Evolutionary conservation across 2,329 filamentous ascomycete species (phyloP).

Genomic region (Microdochium nivale): DNA sequence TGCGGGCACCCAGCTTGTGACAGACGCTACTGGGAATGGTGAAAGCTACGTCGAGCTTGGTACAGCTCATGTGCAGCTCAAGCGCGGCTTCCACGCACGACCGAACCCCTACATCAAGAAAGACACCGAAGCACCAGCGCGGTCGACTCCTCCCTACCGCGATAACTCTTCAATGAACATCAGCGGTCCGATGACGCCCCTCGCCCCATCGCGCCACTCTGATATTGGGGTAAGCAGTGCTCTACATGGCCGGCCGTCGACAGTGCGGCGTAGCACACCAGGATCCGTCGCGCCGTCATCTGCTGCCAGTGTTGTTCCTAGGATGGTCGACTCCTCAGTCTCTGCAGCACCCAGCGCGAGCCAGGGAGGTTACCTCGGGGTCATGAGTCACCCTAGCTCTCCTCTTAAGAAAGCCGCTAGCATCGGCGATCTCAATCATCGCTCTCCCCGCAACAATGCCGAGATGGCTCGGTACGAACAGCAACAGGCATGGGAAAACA

Average conservation of each 20-base stretch:
- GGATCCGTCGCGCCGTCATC: slow-evolving; percentile 7
- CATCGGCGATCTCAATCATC: slow-evolving; percentile 44
- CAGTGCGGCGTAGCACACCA: slow-evolving; percentile 65
- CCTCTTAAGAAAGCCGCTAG: slow-evolving; percentile 71
- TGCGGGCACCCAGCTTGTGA: slow-evolving; percentile 72
- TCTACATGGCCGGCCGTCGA: slow-evolving; percentile 29
- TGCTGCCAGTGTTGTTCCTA: slow-evolving; percentile 19
- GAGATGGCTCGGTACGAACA: slow-evolving; percentile 55
- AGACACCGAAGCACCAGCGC: slow-evolving; percentile 45
- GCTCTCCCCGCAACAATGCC: slow-evolving; percentile 48
- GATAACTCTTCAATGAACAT: slow-evolving; percentile 23
- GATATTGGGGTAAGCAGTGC: slow-evolving; percentile 23
- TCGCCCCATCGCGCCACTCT: slow-evolving; percentile 14
- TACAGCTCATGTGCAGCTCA: slow-evolving; percentile 54
- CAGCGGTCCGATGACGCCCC: slow-evolving; percentile 8
- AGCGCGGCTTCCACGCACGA: slow-evolving; percentile 70
- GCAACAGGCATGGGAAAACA: slow-evolving; percentile 16
- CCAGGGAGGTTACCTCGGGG: slow-evolving; percentile 66
- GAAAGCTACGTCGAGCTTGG: slow-evolving; percentile 38
- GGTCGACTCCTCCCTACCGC: slow-evolving; percentile 36
- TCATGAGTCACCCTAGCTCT: slow-evolving; percentile 72
- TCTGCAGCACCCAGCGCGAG: slow-evolving; percentile 9
- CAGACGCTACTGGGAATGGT: slow-evolving; percentile 30
- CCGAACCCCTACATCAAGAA: slow-evolving; percentile 74
- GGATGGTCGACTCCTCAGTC: neutral